These are phyloP conservation scores for Mycena galericulata DNA, from an alignment of 768 basidiomycete genomes.

Conservation along the genomic window DNA sequence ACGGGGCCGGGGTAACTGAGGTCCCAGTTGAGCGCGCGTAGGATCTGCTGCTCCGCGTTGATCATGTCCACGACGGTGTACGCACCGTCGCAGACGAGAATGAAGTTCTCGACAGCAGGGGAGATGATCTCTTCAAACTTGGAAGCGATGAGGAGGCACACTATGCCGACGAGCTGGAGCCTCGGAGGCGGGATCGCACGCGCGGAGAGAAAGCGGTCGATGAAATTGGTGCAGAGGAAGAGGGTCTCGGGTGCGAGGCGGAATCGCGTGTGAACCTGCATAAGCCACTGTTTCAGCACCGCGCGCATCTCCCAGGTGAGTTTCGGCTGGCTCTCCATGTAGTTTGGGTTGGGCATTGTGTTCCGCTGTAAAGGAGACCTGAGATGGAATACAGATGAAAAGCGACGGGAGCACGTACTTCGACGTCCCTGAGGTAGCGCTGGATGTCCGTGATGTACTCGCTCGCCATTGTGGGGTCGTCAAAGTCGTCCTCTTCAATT, in stretches of 20 bases:
- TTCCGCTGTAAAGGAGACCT: conserved; percentile 58
- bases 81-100: conserved; percentile 81
- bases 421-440: conserved; percentile 83
- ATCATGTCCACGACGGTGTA: conserved; percentile 86
- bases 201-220: conserved; percentile 77
- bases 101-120: conserved; percentile 85
- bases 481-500: conserved; percentile 87
- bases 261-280: conserved; percentile 89
- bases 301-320: conserved; percentile 92
- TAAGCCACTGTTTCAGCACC: conserved; percentile 92
- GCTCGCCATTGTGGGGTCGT: conserved; percentile 92
- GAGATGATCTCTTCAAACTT: conserved; percentile 96
- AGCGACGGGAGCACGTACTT: conserved; percentile 61
- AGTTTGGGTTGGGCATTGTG: conserved; percentile 85
- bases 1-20: conserved; percentile 89
- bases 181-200: conserved; percentile 85
- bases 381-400: background rate
- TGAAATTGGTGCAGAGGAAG: conserved; percentile 89
- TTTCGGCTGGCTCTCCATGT: conserved; percentile 87
- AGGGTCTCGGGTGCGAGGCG: conserved; percentile 90
- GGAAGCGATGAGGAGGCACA: conserved; percentile 87
- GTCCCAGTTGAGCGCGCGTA: conserved; percentile 89
- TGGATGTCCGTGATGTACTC: conserved; percentile 93
- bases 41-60: conserved; percentile 89
- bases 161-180: conserved; percentile 91